phyloP scores from a whole-genome alignment of 805 yeast species.

The Candida awuae region DNA sequence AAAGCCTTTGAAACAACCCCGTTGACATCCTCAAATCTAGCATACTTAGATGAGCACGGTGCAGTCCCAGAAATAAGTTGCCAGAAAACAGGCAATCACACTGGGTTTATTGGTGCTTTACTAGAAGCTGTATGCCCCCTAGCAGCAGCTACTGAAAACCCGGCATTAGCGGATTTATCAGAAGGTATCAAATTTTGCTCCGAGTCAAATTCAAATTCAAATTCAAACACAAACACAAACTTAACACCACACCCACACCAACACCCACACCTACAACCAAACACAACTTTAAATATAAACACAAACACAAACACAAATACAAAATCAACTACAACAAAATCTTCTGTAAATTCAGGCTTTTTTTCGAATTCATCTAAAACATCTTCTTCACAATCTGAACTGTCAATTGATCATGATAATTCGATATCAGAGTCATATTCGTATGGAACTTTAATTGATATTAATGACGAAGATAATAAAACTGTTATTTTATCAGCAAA shows the following conservation, averaged over 20 bases:
- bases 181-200: no score
- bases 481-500: slow-evolving; percentile 16
- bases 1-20: slow-evolving; percentile 31
- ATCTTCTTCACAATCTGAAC: not conserved
- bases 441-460: slow-evolving; percentile 9
- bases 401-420: not conserved
- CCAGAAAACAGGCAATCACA: no score
- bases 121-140: no score
- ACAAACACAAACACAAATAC: slow-evolving; percentile 14
- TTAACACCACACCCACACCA: not conserved
- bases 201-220: no score
- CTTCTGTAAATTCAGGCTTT: slow-evolving; percentile 19
- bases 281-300: slow-evolving; percentile 3
- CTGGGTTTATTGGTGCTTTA: no score
- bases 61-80: no score
- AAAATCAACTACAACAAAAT: slow-evolving; percentile 21
- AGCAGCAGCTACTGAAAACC: no score
- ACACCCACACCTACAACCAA: not conserved
- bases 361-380: slow-evolving; percentile 7
- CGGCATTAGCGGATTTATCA: no score
- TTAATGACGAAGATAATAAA: slow-evolving; percentile 22
- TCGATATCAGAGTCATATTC: slow-evolving; percentile 7
- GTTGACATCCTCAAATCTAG: slow-evolving; percentile 26
- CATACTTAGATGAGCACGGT: slow-evolving; percentile 25
- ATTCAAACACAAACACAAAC: no score